Percentiles rank a stretch among this genome's conserved stretches.
Conservation (phyloP, 495 filamentous ascomycete species). For the Penicillium cataractarum region DNA sequence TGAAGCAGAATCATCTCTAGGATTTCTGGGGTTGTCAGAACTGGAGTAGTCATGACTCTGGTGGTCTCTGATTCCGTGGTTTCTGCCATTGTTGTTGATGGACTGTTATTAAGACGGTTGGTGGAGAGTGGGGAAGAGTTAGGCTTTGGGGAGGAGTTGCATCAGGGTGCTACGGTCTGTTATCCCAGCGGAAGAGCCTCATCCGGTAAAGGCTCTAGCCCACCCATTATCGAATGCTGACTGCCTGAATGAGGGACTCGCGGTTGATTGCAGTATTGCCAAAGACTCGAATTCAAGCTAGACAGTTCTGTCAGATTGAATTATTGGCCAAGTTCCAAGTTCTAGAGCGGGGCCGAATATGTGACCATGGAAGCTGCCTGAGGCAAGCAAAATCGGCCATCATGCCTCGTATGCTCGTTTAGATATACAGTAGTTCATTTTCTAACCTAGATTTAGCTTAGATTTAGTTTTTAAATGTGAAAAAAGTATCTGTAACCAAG, state of each 20-base stretch:
- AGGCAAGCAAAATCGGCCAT: background rate
- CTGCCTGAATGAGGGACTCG: too few relatives aligned
- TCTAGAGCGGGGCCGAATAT: background rate
- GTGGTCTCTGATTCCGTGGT: background rate
- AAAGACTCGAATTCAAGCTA: too few relatives aligned
- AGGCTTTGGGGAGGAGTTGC: background rate
- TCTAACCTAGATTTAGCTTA: background rate
- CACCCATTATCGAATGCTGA: background rate
- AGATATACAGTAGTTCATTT: background rate
- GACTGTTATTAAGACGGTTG: background rate
- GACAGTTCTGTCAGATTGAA: too few relatives aligned
- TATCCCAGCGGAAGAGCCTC: background rate
- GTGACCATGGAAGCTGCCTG: too few relatives aligned
- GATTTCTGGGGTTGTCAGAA: constrained; percentile 11
- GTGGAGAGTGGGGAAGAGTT: background rate
- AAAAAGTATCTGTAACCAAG: background rate
- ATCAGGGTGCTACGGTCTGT: background rate
- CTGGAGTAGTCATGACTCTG: constrained; percentile 3
- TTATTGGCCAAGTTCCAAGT: background rate
- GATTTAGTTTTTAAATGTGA: too few relatives aligned
- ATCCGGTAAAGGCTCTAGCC: background rate
- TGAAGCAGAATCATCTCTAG: constrained; percentile 18
- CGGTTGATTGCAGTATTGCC: too few relatives aligned
- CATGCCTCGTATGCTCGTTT: background rate
- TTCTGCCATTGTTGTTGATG: background rate